A percentile compares a stretch with the other conserved stretches of the same genome.
Evolutionary conservation across 169 alveolate genomes (phyloP).

Genomic region (Plasmodium vinckei): DNA sequence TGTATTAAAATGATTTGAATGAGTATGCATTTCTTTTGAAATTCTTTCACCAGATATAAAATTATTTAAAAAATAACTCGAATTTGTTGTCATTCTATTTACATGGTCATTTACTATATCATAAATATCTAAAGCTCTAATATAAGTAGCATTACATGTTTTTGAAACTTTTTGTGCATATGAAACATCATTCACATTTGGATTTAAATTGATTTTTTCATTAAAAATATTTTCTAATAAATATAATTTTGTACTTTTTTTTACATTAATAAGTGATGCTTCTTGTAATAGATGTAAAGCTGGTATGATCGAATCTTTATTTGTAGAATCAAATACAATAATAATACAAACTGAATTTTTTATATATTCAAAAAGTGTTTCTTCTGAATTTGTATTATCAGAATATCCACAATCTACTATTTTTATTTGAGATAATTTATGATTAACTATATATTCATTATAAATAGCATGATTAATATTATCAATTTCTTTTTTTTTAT

Average conservation of each 20-base stretch:
- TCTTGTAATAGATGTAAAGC: slow-evolving; percentile 70
- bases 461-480: slow-evolving; percentile 2
- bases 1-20: too few species aligned
- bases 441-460: slow-evolving; percentile 35
- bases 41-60: neutral
- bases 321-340: slow-evolving; percentile 58
- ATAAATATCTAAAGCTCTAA: slow-evolving; percentile 58
- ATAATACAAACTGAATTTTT: slow-evolving; percentile 51
- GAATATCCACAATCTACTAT: slow-evolving; percentile 54
- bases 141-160: slow-evolving; percentile 61
- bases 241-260: slow-evolving; percentile 39
- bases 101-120: slow-evolving; percentile 53
- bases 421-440: slow-evolving; percentile 21
- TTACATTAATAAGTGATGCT: slow-evolving; percentile 63
- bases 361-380: slow-evolving; percentile 28
- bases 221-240: slow-evolving; percentile 59
- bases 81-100: neutral
- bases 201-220: slow-evolving; percentile 52
- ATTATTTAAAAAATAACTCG: slow-evolving; percentile 4
- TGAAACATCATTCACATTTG: slow-evolving; percentile 34
- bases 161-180: slow-evolving; percentile 36
- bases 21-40: too few species aligned
- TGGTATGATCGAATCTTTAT: slow-evolving; percentile 44
- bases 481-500: slow-evolving; percentile 21
- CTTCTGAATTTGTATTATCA: slow-evolving; percentile 31